A percentile compares a stretch with the other conserved stretches of the same genome.
Evolutionary conservation across 495 filamentous ascomycete species (phyloP).

Genomic region (Penicillium roqueforti): DNA sequence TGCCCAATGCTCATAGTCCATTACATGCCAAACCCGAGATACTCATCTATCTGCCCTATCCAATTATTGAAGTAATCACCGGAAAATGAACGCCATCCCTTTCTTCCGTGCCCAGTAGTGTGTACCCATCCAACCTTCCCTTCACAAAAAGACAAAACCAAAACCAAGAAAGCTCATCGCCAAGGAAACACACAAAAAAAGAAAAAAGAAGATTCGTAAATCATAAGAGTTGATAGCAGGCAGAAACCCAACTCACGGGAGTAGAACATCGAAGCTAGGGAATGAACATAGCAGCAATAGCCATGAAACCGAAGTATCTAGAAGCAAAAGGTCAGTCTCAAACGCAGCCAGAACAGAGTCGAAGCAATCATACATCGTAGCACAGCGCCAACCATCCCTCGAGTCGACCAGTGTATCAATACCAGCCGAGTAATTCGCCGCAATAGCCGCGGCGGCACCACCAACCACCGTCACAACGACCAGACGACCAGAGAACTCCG

Average conservation of each 20-base stretch:
- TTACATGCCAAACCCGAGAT: not conserved
- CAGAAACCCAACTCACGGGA: not conserved
- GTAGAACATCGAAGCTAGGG: conserved; percentile 14
- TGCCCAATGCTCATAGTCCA: conserved; percentile 7
- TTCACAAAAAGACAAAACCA: not conserved
- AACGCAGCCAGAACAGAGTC: not conserved
- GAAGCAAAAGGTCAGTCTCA: conserved; percentile 5
- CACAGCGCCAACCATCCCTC: conserved; percentile 41
- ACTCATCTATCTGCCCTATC: not conserved
- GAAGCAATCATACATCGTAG: conserved; percentile 30
- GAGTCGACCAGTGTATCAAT: conserved; percentile 36
- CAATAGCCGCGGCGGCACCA: conserved; percentile 36
- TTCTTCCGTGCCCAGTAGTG: not conserved
- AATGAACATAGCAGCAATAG: conserved; percentile 40
- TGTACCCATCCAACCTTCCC: not conserved
- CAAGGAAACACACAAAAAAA: conserved; percentile 1
- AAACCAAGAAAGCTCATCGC: not conserved
- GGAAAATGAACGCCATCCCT: conserved; percentile 9
- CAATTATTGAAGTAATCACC: not conserved
- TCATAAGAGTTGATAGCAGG: not conserved
- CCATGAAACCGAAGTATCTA: conserved; percentile 45
- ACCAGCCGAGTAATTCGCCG: conserved; percentile 36
- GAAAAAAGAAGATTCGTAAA: conserved; percentile 14
- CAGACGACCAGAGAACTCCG: conserved; percentile 51
- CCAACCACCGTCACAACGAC: conserved; percentile 45